These are phyloP conservation scores for Eutrema yunnanense DNA, from an alignment of 345 rosid species.

Conservation along the genomic window DNA sequence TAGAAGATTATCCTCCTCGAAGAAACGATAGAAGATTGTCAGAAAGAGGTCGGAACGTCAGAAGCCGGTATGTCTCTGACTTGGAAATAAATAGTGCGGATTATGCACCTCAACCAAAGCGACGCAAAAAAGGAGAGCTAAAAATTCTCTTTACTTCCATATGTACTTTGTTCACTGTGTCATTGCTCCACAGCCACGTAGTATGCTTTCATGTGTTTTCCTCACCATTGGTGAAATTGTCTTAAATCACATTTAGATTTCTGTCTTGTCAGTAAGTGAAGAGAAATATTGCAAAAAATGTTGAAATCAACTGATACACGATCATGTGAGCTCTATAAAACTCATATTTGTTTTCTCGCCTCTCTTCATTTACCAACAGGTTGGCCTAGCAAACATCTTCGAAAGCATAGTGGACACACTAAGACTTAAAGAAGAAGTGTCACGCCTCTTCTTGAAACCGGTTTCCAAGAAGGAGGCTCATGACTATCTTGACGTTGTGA, in stretches of 20 bases:
- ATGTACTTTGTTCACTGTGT: neutral
- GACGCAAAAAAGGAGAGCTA: constrained; percentile 96
- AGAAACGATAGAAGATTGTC: constrained; percentile 57
- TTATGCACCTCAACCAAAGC: constrained; percentile 61
- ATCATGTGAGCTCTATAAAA: neutral
- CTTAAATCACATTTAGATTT: neutral
- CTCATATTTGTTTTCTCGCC: neutral
- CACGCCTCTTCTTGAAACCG: constrained; percentile 83
- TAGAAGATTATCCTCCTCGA: constrained; percentile 55
- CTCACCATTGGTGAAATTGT: neutral
- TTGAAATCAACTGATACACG: neutral
- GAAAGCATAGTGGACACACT: constrained; percentile 72
- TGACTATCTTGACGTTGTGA: constrained; percentile 56
- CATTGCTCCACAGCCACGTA: neutral
- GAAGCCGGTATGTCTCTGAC: constrained; percentile 53
- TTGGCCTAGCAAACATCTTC: constrained; percentile 77
- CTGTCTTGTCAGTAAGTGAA: neutral
- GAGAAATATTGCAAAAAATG: neutral
- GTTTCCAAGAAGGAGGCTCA: constrained; percentile 92
- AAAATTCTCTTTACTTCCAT: constrained; percentile 6
- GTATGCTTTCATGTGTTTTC: neutral
- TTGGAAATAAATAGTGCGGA: constrained; percentile 44
- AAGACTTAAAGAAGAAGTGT: constrained; percentile 48
- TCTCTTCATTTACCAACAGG: constrained; percentile 37
- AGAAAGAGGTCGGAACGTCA: constrained; percentile 63